Base-by-base conservation (phyloP, 2,329 filamentous ascomycete species). In the Phialophora verrucosa region DNA sequence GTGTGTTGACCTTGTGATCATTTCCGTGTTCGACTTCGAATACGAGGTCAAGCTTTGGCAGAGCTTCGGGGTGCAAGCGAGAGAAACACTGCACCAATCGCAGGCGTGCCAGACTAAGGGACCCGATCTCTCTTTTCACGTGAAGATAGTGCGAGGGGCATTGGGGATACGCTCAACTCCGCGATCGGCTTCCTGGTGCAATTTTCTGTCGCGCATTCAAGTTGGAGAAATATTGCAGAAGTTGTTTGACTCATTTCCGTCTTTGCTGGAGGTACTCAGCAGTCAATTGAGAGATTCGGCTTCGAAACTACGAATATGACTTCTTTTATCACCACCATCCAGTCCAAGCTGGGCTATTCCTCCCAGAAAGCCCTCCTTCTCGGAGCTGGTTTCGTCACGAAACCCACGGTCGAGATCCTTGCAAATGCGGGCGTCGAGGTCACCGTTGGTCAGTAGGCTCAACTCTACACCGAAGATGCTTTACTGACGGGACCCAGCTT, bases 341-440 rank as follows among this genome's bases (percentile, higher is more conserved):
- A 72, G 62, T 66, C 63, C 25, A 69, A 64, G 62, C 58, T 69
- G 57, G 67, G 66, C 59, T 64, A 69, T 55, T 63, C 62, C 5
- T 63, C 62, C 47, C 57, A 69, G 54, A 72, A 72, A 58, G 71
- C 70, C 25, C 67, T 73, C 10, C 64, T 73, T 20, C 68, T 73
- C 27, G 72, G 71, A 44, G 67, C 72, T 14, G 73, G 71, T 17
- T 73, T 73, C 54, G 87, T 89, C 72, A 85, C 87, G 72, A 83
- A 82, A 74, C 88, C 88, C 63, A 89, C 88, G 20, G 83, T 90
- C 67, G 85, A 90, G 70, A 81, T 90, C 68, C 83, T 90, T 68
- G 81, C 80, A 75, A 81, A 87, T 55, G 79, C 84, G n/a, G 87
- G 84, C 70, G 82, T 90, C 67, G 75, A 81, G 62, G 87, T 90